These are phyloP conservation scores for Podaxis mareebaensis DNA, from an alignment of 768 basidiomycete genomes.

Conservation along the genomic window DNA sequence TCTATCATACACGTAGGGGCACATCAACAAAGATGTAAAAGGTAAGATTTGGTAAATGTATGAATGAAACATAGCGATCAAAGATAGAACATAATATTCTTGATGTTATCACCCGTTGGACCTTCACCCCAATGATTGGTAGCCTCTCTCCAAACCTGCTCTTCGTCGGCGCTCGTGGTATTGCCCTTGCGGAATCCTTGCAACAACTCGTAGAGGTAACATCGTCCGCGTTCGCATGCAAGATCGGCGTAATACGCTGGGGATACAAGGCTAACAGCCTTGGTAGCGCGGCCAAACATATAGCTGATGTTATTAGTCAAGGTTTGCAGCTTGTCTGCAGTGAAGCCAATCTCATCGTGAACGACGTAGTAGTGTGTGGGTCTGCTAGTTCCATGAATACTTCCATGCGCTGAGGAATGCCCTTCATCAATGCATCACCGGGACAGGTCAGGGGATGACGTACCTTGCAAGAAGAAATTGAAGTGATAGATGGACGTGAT, in stretches of 20 bases:
- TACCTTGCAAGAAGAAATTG: constrained; percentile 70
- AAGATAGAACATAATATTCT: constrained; percentile 80
- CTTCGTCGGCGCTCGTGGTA: constrained; percentile 36
- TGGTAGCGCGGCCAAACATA: constrained; percentile 84
- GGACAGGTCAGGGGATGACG: not conserved
- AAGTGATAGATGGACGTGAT: constrained; percentile 67
- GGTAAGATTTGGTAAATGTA: too few relatives aligned
- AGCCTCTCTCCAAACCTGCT: constrained; percentile 57
- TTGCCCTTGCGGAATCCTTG: constrained; percentile 37
- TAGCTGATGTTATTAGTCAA: constrained; percentile 74
- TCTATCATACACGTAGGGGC: too few relatives aligned
- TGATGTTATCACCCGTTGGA: constrained; percentile 49
- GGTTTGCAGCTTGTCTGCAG: constrained; percentile 68
- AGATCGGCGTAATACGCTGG: constrained; percentile 85
- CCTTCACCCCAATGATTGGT: constrained; percentile 54
- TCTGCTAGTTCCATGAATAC: constrained; percentile 70
- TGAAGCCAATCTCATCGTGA: constrained; percentile 74
- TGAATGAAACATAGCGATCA: constrained; percentile 24
- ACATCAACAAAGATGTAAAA: not conserved
- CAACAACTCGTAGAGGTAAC: constrained; percentile 72
- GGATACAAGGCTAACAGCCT: constrained; percentile 80
- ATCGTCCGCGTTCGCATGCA: constrained; percentile 64
- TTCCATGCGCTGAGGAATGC: constrained; percentile 58
- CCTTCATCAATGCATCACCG: not conserved
- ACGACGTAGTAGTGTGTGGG: constrained; percentile 84